A percentile compares a stretch with the other conserved stretches of the same genome.
Conservation (phyloP, 108 stramenopile genomes). For the Fragilariopsis cylindrus region DNA sequence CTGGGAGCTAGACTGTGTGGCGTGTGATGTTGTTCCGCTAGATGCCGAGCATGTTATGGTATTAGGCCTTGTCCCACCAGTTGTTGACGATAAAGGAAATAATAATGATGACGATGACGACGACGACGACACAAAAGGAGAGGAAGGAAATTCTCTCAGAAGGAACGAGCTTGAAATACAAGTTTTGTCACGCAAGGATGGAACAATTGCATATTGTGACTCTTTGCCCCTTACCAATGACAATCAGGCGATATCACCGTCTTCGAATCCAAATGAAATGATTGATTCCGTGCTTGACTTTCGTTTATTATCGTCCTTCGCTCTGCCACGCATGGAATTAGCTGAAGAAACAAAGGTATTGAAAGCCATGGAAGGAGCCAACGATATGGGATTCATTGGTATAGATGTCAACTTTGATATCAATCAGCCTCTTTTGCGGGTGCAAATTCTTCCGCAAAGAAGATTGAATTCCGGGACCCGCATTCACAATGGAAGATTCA, state of each 20-base stretch:
- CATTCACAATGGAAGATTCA: constrained; percentile 73
- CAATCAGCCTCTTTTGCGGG: constrained; percentile 11
- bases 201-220: constrained; percentile 44
- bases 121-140: constrained; percentile 3
- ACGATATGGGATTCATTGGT: constrained; percentile 10
- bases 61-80: constrained; percentile 56
- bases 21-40: constrained; percentile 70
- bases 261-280: neutral
- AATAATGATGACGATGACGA: constrained; percentile 16
- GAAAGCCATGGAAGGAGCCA: neutral
- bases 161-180: constrained; percentile 73
- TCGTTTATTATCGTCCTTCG: constrained; percentile 59
- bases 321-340: constrained; percentile 73
- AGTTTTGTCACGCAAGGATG: constrained; percentile 61
- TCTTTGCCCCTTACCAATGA: constrained; percentile 37
- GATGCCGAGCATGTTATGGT: constrained; percentile 72
- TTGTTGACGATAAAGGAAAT: constrained; percentile 28
- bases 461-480: constrained; percentile 44
- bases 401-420: constrained; percentile 12
- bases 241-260: neutral
- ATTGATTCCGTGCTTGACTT: constrained; percentile 38
- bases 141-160: neutral
- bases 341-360: constrained; percentile 10
- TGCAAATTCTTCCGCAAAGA: constrained; percentile 1
- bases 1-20: constrained; percentile 86